These are phyloP conservation scores for Tetradesmus lagerheimii DNA, from an alignment of 139 green algal species.

Conservation along the genomic window DNA sequence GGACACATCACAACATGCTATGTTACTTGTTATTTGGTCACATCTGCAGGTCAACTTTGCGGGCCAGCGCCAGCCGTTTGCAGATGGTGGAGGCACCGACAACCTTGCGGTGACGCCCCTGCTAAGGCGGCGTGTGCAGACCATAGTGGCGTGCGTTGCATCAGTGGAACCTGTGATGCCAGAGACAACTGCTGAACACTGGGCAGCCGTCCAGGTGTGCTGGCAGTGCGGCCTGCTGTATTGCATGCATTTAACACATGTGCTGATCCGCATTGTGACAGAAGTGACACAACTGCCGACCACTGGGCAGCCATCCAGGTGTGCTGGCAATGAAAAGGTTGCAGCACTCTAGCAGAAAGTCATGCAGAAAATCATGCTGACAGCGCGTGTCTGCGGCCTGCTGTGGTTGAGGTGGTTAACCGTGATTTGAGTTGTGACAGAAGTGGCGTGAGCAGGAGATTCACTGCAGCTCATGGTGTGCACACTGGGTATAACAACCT, in stretches of 20 bases:
- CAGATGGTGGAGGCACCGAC: constrained; percentile 50
- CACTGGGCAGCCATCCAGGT: not conserved
- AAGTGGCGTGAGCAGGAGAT: no score
- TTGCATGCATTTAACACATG: no score
- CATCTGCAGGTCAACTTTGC: constrained; percentile 37
- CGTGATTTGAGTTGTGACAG: no score
- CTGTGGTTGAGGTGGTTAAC: no score
- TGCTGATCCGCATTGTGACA: no score
- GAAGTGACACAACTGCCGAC: not conserved
- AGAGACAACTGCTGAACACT: not conserved
- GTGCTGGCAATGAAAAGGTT: no score
- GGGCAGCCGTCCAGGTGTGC: not conserved
- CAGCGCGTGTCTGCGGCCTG: no score
- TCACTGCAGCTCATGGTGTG: no score
- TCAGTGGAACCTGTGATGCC: not conserved
- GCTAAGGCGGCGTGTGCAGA: constrained; percentile 30
- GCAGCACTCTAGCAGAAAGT: no score
- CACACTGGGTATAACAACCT: no score
- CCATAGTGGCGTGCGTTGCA: constrained; percentile 43
- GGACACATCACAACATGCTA: not conserved
- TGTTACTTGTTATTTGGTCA: not conserved
- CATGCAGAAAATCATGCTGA: no score
- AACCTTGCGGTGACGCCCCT: constrained; percentile 57
- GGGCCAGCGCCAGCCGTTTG: constrained; percentile 40
- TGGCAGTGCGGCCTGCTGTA: no score